A percentile compares a stretch with the other conserved stretches of the same genome.
phyloP scores from a whole-genome alignment of 345 rosid genomes.

The Bruguiera parviflora region DNA sequence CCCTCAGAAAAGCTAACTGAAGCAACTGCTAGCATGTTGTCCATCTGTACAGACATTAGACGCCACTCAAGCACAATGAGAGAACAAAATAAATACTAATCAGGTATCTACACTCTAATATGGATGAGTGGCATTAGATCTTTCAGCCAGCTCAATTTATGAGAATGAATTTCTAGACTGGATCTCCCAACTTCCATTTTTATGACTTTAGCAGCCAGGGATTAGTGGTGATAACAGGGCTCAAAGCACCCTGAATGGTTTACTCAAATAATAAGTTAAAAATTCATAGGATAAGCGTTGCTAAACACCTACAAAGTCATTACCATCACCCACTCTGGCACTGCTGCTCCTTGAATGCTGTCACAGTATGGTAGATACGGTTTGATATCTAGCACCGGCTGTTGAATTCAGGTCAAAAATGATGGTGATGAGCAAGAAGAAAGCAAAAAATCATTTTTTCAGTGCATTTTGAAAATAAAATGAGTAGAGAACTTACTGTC shows the following conservation, averaged over 20 bases:
- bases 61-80: neutral
- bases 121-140: neutral
- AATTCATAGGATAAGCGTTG: neutral
- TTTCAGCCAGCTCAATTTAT: neutral
- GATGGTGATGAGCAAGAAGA: neutral
- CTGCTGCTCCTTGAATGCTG: slow-evolving; percentile 59
- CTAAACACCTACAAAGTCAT: slow-evolving; percentile 12
- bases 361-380: slow-evolving; percentile 89
- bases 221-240: neutral
- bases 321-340: slow-evolving; percentile 88
- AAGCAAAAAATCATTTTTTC: neutral
- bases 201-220: neutral
- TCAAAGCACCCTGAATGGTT: no score
- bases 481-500: slow-evolving; percentile 53
- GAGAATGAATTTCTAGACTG: neutral
- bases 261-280: neutral
- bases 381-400: slow-evolving; percentile 88
- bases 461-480: slow-evolving; percentile 3
- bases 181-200: neutral
- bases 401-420: slow-evolving; percentile 11
- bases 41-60: slow-evolving; percentile 43
- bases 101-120: neutral
- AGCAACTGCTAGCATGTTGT: slow-evolving; percentile 56
- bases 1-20: slow-evolving; percentile 61
- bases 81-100: neutral